Evolutionary conservation across 73 alveolate genomes (phyloP).

Genomic region (Paramecium primaurelia): DNA sequence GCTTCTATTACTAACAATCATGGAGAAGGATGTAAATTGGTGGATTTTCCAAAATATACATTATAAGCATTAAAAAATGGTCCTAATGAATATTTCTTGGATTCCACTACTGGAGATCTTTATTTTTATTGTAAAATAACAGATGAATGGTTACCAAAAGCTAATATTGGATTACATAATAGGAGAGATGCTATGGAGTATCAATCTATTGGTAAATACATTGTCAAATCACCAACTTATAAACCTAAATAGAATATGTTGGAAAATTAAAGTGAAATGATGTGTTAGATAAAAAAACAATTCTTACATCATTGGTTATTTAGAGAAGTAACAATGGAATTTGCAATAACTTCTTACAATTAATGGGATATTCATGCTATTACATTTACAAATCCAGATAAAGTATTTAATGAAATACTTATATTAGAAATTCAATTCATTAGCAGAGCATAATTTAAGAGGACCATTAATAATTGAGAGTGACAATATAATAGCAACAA

Average conservation of each 20-base stretch:
- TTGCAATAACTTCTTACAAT: neutral
- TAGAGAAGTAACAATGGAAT: neutral
- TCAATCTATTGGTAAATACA: constrained; percentile 48
- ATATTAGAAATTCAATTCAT: neutral
- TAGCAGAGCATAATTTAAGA: constrained; percentile 31
- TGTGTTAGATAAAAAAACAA: constrained; percentile 35
- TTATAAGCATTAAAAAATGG: constrained; percentile 14
- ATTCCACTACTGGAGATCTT: constrained; percentile 56
- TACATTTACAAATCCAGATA: constrained; percentile 52
- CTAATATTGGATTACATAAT: constrained; percentile 39
- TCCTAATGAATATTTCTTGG: constrained; percentile 48
- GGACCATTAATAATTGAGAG: constrained; percentile 50
- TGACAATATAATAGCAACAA: neutral
- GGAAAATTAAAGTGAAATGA: neutral
- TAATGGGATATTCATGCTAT: constrained; percentile 57
- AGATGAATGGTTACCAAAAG: constrained; percentile 62
- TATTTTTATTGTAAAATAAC: constrained; percentile 13
- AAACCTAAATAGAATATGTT: neutral
- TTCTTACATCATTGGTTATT: constrained; percentile 56
- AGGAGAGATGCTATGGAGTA: constrained; percentile 53
- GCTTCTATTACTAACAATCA: constrained; percentile 20
- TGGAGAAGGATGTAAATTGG: constrained; percentile 56
- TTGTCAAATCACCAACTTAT: constrained; percentile 53
- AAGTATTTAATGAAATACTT: neutral
- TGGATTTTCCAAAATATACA: constrained; percentile 39